These are phyloP conservation scores for Candolleomyces eurysporus DNA, from an alignment of 768 basidiomycete genomes.

Conservation along the genomic window DNA sequence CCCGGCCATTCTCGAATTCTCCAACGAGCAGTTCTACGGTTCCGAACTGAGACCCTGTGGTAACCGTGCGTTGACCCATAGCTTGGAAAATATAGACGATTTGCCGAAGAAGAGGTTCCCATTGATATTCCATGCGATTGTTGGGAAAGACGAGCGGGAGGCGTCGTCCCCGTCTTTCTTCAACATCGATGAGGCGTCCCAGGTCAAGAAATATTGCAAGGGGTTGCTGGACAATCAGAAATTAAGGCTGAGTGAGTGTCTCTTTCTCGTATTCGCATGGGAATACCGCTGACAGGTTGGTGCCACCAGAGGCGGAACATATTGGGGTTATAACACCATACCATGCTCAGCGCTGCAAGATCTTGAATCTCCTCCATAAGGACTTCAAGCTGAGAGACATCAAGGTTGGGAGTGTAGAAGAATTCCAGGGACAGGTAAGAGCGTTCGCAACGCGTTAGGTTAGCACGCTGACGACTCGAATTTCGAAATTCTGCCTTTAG, in stretches of 20 bases:
- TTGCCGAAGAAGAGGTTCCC: constrained; percentile 47
- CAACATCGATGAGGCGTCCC: constrained; percentile 53
- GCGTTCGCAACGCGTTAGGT: background rate
- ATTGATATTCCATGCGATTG: constrained; percentile 53
- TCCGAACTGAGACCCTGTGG: constrained; percentile 50
- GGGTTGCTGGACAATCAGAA: constrained; percentile 33
- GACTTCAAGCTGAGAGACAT: constrained; percentile 34
- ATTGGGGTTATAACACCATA: constrained; percentile 75
- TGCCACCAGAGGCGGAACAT: constrained; percentile 29
- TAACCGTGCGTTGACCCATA: constrained; percentile 37
- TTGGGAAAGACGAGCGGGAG: constrained; percentile 56
- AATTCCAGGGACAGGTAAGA: constrained; percentile 64
- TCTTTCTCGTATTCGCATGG: background rate
- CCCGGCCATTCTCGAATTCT: constrained; percentile 49
- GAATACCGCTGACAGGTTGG: background rate
- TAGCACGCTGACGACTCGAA: constrained; percentile 12
- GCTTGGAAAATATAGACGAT: constrained; percentile 35
- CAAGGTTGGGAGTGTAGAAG: constrained; percentile 67
- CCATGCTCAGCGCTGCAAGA: constrained; percentile 57
- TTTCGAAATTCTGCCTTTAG: constrained; percentile 21
- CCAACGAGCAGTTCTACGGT: constrained; percentile 57
- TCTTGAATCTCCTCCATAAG: constrained; percentile 35
- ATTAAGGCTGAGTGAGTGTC: constrained; percentile 37
- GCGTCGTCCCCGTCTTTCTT: constrained; percentile 61
- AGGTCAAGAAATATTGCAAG: constrained; percentile 47